Base-by-base conservation (phyloP, 352 stramenopile genomes). In the Phytophthora uliginosa region DNA sequence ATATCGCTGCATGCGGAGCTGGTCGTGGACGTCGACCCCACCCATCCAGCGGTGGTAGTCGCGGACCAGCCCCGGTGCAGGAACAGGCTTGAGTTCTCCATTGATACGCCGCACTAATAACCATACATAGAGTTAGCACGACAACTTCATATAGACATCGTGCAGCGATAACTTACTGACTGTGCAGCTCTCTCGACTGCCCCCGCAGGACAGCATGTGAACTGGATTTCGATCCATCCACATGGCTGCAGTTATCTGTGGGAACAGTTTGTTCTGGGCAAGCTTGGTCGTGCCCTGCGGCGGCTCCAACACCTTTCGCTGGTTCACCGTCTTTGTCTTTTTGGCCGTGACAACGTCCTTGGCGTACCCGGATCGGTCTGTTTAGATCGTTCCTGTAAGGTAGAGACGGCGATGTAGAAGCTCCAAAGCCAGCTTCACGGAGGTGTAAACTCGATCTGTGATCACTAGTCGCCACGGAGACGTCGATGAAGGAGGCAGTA, bases 181-280 rank as follows among this genome's bases (percentile, higher is more conserved):
- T 15, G 64, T 71, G n/a, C 8, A 34, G 4, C 18, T 13, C 18
- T 31, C 3, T 12, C 47, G 20, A n/a, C 55, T 66, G 2, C 56
- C 56, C 38, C 55, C 55, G 15, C 20, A 61, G 0, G 55, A 56
- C 5, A 66, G 28, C 18, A 66, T 50, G 26, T 66, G 64, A 6
- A 71, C 64, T 1, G 56, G 33, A 10, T 61, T 66, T 1, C 34
- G 64, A 40, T 71, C 64, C 64, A 71, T 66, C 56, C 47, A 66
- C 55, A 71, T 66, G 2, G 20, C 45, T 0, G 48, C 48, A 0
- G 56, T 69, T 10, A 63, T 40, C 53, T 62, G 22, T 0, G 51
- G 61, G 13, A 61, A 69, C 9, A 8, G 51, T 38, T 69, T 69
- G 51, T 61, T 69, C 7, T 69, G 2, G 0, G 62, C 28, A 4